Evolutionary conservation across 2,329 filamentous ascomycete species (phyloP).

Genomic region (Beauveria asiatica): DNA sequence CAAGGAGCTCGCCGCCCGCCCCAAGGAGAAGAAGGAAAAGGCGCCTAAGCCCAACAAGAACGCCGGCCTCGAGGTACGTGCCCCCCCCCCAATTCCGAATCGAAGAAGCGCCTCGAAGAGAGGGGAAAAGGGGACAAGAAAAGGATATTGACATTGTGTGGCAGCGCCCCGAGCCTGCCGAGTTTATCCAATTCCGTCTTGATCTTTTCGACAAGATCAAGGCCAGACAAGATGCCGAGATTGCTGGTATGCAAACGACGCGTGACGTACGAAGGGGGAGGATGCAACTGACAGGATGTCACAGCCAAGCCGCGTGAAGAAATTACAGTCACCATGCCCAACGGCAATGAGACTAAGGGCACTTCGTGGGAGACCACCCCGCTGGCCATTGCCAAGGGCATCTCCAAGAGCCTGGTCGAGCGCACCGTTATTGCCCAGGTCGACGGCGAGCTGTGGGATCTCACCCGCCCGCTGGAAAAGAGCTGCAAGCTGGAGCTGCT

Average conservation of each 20-base stretch:
- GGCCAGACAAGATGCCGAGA: slow-evolving; percentile 70
- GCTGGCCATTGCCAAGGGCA: slow-evolving; percentile 64
- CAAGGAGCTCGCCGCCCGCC: slow-evolving; percentile 26
- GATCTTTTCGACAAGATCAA: slow-evolving; percentile 84
- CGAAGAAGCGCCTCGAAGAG: slow-evolving; percentile 15
- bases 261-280: background rate
- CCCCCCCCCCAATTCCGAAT: too few relatives aligned
- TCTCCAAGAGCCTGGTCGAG: slow-evolving; percentile 78
- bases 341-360: slow-evolving; percentile 62
- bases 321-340: slow-evolving; percentile 65
- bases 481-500: slow-evolving; percentile 79
- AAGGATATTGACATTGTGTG: slow-evolving; percentile 17
- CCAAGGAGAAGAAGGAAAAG: slow-evolving; percentile 28
- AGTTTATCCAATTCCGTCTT: slow-evolving; percentile 76
- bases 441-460: slow-evolving; percentile 82
- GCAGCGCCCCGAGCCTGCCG: slow-evolving; percentile 45
- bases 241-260: slow-evolving; percentile 32
- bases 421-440: slow-evolving; percentile 80
- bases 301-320: slow-evolving; percentile 58
- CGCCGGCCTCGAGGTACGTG: slow-evolving; percentile 40
- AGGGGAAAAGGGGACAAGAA: background rate
- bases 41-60: slow-evolving; percentile 50
- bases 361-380: slow-evolving; percentile 91
- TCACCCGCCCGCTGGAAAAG: slow-evolving; percentile 81
- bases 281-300: slow-evolving; percentile 28